These are phyloP conservation scores for Didymella sp. DNA, from an alignment of 2,329 filamentous ascomycete species.

Conservation along the genomic window DNA sequence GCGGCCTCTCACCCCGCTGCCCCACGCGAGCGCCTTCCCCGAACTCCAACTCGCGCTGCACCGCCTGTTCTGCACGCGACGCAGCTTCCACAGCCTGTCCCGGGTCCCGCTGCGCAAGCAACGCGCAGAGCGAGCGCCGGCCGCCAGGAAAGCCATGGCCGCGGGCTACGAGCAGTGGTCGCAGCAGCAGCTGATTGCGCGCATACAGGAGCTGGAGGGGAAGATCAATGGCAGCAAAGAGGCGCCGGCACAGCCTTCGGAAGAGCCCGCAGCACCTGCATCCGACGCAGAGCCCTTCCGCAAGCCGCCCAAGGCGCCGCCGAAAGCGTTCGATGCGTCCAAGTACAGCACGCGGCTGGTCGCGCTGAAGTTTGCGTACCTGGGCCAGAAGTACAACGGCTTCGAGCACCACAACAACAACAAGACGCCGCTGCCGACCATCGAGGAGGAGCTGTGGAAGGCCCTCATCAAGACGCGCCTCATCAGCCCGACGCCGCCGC, in stretches of 20 bases:
- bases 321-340: conserved; percentile 73
- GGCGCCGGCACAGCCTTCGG: not conserved
- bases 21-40: conserved; percentile 33
- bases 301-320: conserved; percentile 45
- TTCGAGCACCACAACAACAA: conserved; percentile 85
- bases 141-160: conserved; percentile 30
- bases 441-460: conserved; percentile 95
- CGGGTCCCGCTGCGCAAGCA: conserved; percentile 36
- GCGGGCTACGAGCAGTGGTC: conserved; percentile 43
- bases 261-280: not conserved
- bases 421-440: conserved; percentile 72
- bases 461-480: conserved; percentile 82
- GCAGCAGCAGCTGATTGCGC: conserved; percentile 44
- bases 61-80: conserved; percentile 37
- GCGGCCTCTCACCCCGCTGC: conserved; percentile 34
- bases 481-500: conserved; percentile 58
- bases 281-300: conserved; percentile 27
- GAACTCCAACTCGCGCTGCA: conserved; percentile 37
- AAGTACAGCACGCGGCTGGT: conserved; percentile 85
- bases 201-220: conserved; percentile 42
- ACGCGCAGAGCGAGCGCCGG: conserved; percentile 21
- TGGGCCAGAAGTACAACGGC: conserved; percentile 90
- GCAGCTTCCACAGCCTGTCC: conserved; percentile 45
- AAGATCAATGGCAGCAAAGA: not conserved
- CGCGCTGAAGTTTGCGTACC: conserved; percentile 91